Evolutionary conservation across 108 stramenopile genomes (phyloP).

Genomic region (Skeletonema costatum): DNA sequence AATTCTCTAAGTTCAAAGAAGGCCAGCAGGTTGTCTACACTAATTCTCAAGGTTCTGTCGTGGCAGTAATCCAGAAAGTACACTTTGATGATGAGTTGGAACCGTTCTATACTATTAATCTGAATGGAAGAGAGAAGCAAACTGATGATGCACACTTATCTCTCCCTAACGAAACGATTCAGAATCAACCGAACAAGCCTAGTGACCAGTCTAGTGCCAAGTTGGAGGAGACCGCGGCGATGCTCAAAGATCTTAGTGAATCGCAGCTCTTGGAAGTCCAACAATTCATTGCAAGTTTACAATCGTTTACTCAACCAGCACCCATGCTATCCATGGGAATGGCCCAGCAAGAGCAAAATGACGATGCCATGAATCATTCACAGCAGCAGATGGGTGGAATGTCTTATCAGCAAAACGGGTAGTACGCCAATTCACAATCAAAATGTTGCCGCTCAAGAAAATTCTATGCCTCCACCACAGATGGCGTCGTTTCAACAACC

Average conservation of each 20-base stretch:
- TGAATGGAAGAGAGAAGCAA: conserved; percentile 76
- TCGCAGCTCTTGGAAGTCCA: conserved; percentile 36
- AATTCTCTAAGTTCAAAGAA: conserved; percentile 9
- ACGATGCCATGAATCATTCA: not conserved
- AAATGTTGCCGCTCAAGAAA: not conserved
- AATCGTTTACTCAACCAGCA: not conserved
- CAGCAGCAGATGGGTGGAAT: not conserved
- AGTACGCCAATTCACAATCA: not conserved
- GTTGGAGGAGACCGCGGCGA: conserved; percentile 20
- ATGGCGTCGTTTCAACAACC: not conserved
- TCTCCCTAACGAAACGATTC: not conserved
- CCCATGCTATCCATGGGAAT: not conserved
- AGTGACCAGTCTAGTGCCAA: not conserved
- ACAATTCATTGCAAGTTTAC: conserved; percentile 24
- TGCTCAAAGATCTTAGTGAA: conserved; percentile 35
- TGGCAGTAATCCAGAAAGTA: conserved; percentile 60
- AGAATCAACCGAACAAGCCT: not conserved
- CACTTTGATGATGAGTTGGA: conserved; percentile 69
- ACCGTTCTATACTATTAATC: conserved; percentile 61
- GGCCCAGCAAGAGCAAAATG: not conserved
- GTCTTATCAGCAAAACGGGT: not conserved
- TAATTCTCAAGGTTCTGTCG: conserved; percentile 40
- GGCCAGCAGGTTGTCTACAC: conserved; percentile 50
- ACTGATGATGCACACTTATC: conserved; percentile 67
- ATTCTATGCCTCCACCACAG: not conserved